A percentile compares a stretch with the other conserved stretches of the same genome.
Conservation (phyloP, 2,329 filamentous ascomycete genomes). For the Penicillium sp. region DNA sequence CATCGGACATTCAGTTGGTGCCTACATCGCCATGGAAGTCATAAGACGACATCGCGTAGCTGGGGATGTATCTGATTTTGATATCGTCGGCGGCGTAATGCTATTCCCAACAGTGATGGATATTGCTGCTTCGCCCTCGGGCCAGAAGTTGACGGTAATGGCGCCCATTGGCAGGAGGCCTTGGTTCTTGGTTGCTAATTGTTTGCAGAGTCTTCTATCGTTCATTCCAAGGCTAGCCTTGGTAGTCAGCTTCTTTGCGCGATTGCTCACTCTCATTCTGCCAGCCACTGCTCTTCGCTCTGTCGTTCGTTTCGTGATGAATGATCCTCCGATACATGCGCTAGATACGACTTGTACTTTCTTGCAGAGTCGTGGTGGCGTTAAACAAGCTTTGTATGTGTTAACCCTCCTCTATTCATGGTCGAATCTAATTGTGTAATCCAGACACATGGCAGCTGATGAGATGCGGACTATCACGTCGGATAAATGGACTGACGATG, state of each 20-base stretch:
- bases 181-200: neutral
- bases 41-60: conserved; percentile 53
- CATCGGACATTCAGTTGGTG: conserved; percentile 69
- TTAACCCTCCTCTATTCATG: neutral
- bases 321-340: conserved; percentile 37
- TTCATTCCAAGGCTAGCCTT: conserved; percentile 39
- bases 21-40: conserved; percentile 66
- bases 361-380: conserved; percentile 46
- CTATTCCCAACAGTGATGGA: conserved; percentile 73
- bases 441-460: conserved; percentile 52
- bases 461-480: conserved; percentile 55
- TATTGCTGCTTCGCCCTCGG: conserved; percentile 60
- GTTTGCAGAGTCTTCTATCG: conserved; percentile 27
- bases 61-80: conserved; percentile 24
- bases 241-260: conserved; percentile 37
- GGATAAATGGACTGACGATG: conserved; percentile 55
- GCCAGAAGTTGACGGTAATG: conserved; percentile 47
- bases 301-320: conserved; percentile 43
- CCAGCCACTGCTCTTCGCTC: conserved; percentile 39
- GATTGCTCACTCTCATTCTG: conserved; percentile 42
- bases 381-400: conserved; percentile 52
- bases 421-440: neutral
- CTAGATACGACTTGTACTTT: conserved; percentile 50
- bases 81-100: conserved; percentile 54
- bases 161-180: neutral